phyloP scores from a whole-genome alignment of 129 eudicot genomes.

The Smallanthus sonchifolius region DNA sequence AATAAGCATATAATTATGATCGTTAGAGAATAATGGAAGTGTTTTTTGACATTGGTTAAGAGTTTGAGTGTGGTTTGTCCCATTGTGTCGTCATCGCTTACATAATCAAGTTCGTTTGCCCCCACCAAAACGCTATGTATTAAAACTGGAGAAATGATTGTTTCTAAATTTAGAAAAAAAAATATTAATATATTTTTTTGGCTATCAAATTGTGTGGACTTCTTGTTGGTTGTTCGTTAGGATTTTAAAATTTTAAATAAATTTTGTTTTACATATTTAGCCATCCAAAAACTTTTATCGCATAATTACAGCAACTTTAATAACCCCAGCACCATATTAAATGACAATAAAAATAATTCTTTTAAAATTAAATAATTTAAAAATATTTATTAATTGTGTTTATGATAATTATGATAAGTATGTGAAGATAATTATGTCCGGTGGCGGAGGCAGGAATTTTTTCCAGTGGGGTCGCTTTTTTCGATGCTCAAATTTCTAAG shows the following conservation, averaged over 20 bases:
- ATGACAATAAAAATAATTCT: too few species aligned
- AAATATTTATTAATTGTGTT: too few species aligned
- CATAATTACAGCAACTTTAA: too few species aligned
- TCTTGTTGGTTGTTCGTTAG: background rate
- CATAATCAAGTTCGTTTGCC: conserved; percentile 11
- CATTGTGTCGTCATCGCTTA: conserved; percentile 35
- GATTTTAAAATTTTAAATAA: background rate
- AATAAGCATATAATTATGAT: background rate
- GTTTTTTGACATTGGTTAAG: background rate
- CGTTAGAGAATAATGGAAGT: background rate
- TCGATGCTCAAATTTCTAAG: too few species aligned
- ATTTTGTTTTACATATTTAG: background rate
- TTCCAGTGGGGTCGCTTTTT: too few species aligned
- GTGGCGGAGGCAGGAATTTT: too few species aligned
- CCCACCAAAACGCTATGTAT: background rate
- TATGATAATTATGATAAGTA: too few species aligned
- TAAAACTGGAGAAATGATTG: background rate
- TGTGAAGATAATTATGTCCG: too few species aligned
- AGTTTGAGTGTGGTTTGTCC: background rate
- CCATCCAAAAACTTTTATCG: too few species aligned
- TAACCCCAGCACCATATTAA: too few species aligned
- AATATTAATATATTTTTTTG: too few species aligned
- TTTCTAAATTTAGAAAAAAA: background rate
- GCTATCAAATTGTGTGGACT: background rate
- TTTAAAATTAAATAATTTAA: too few species aligned